A percentile compares a stretch with the other conserved stretches of the same genome.
Conservation (phyloP, 2,329 filamentous ascomycete species). For the Aspergillus transmontanensis region DNA sequence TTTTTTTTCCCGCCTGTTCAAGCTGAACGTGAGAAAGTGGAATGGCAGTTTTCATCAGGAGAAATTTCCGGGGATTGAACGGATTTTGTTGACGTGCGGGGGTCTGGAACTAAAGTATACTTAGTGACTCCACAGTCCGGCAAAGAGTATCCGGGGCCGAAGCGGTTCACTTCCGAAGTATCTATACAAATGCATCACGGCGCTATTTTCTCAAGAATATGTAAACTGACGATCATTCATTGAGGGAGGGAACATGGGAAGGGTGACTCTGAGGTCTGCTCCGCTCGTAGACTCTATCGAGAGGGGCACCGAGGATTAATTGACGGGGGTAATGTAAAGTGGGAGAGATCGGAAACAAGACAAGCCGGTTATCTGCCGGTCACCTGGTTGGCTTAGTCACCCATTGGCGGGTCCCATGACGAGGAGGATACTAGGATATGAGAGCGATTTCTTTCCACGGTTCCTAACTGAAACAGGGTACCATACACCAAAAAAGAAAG, state of each 20-base stretch:
- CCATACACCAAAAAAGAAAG: neutral
- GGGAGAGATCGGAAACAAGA: neutral
- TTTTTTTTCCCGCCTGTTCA: constrained; percentile 3
- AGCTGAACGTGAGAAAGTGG: too few relatives aligned
- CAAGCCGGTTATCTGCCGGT: neutral
- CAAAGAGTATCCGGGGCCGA: neutral
- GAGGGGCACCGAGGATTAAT: neutral
- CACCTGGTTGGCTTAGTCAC: neutral
- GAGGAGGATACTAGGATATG: neutral
- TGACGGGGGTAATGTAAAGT: neutral
- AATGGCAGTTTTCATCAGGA: constrained; percentile 6
- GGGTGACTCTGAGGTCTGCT: neutral
- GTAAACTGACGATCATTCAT: neutral
- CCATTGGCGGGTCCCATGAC: neutral
- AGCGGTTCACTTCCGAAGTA: neutral
- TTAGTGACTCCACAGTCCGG: neutral
- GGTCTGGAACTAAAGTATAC: neutral
- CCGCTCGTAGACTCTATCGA: neutral
- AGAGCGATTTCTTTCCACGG: too few relatives aligned
- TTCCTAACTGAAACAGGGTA: too few relatives aligned
- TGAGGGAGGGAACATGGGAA: neutral
- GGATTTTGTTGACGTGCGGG: constrained; percentile 12
- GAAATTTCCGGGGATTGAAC: constrained; percentile 17
- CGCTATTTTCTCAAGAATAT: neutral
- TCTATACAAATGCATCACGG: neutral